Conservation (phyloP, 164 flowering plant species). For the Aristolochia californica region DNA sequence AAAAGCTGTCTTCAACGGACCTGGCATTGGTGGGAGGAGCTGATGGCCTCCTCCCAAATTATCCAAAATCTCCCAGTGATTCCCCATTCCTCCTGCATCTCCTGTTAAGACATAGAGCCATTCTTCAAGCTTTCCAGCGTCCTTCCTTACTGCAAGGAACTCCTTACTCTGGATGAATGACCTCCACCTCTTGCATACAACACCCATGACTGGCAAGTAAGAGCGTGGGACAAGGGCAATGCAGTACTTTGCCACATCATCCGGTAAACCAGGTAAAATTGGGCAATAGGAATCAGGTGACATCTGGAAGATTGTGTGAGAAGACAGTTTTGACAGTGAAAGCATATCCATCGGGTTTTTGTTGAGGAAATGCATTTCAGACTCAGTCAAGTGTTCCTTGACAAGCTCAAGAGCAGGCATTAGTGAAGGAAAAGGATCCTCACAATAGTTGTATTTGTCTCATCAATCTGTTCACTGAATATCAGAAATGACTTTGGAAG, state of each 20-base stretch:
- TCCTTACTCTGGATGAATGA: conserved; percentile 72
- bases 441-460: neutral
- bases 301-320: conserved; percentile 10
- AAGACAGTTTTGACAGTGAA: conserved; percentile 22
- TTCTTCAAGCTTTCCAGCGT: conserved; percentile 71
- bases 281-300: conserved; percentile 27
- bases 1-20: conserved; percentile 54
- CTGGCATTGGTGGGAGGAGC: conserved; percentile 73
- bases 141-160: conserved; percentile 54
- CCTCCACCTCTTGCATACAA: conserved; percentile 76
- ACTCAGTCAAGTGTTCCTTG: conserved; percentile 31
- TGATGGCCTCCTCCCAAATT: conserved; percentile 34
- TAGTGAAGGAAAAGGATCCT: conserved; percentile 3
- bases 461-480: conserved; percentile 8
- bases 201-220: conserved; percentile 67
- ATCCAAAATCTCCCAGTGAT: conserved; percentile 87
- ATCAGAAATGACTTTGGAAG: conserved; percentile 5
- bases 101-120: conserved; percentile 73
- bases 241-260: conserved; percentile 84
- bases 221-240: conserved; percentile 89
- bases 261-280: conserved; percentile 81
- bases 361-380: conserved; percentile 38
- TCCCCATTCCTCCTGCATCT: conserved; percentile 48
- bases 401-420: conserved; percentile 44
- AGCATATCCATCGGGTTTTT: conserved; percentile 18